Evolutionary conservation across 73 alveolate genomes (phyloP), one percentile per base, ranked within the genome.

Genomic region (Blepharisma japonicum): DNA sequence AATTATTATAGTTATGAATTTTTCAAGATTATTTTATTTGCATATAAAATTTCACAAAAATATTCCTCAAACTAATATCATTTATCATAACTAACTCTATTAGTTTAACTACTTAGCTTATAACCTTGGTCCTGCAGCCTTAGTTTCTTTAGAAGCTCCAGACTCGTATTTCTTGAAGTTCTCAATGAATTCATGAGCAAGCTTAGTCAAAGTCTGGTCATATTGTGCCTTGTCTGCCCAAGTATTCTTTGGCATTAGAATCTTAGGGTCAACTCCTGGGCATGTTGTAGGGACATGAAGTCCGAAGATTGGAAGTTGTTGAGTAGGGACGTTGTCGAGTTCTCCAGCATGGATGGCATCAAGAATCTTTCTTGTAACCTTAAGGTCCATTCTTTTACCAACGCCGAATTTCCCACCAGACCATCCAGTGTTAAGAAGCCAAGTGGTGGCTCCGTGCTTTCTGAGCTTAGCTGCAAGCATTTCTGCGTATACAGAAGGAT

Each of bases 371-470:
- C 99, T 95, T 23, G 99, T 94, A 54, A 77, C 61, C 87, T 83
- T 82, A 55, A 95, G 91, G 67, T 87, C 71, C 96, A 91, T 95
- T 86, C 98, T 81, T 80, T 92, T 87, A 68, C 99, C 99, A 4
- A 80, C 86, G 46, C 99, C 98, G 82, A 81, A 91, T 55, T 94
- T 89, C 20, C 99, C 98, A 39, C 98, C 98, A n/a, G 93, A 78
- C 99, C 99, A 95, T 74, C 99, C 98, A 68, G 98, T 95, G 93
- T 95, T 95, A 71, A 95, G 78, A 71, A 95, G 87, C 98, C 99
- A 95, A 50, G 89, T 92, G 56, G 86, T 80, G 25, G 94, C 90
- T 25, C 83, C 78, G 90, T 94, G 97, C 82, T 91, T 68, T 77
- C 83, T 91, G 82, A 94, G 83, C 87, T 86, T 91, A n/a, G 81